Percentiles rank a stretch among this genome's conserved stretches.
Evolutionary conservation across 2,329 filamentous ascomycete species (phyloP).

Genomic region (Hypoxylon sp.): DNA sequence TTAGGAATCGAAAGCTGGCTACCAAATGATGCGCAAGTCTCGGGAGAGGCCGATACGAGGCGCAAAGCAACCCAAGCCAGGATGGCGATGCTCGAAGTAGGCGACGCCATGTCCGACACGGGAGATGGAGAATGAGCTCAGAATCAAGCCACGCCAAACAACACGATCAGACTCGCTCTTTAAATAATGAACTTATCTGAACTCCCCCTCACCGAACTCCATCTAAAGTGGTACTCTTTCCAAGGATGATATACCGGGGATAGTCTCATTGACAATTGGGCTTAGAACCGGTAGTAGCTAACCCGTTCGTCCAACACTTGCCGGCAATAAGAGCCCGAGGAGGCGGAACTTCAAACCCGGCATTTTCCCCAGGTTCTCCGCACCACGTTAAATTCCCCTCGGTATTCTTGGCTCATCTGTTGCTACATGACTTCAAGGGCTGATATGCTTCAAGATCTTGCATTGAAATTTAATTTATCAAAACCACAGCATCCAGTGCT

Average conservation of each 20-base stretch:
- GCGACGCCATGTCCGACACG: neutral
- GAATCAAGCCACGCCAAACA: neutral
- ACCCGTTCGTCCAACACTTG: neutral
- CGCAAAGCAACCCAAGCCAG: neutral
- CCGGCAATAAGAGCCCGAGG: neutral
- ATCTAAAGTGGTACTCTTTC: neutral
- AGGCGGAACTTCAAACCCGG: neutral
- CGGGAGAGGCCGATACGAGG: conserved; percentile 2
- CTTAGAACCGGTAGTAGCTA: conserved; percentile 1
- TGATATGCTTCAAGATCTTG: neutral
- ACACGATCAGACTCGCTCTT: neutral
- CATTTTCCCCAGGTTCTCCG: conserved; percentile 16
- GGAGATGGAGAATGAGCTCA: neutral
- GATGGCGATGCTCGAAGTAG: neutral
- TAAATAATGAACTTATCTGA: too few species aligned
- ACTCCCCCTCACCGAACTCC: conserved; percentile 12
- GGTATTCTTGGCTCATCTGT: neutral
- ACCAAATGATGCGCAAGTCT: conserved; percentile 1
- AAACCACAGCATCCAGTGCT: neutral
- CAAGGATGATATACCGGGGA: conserved; percentile 1
- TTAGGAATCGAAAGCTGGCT: conserved; percentile 7
- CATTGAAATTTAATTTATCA: neutral
- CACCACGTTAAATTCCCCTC: neutral
- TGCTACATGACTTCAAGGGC: too few species aligned
- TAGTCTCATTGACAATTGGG: conserved; percentile 6